Evolutionary conservation across 352 stramenopile genomes (phyloP), one percentile per base, ranked within the genome.

Genomic region (Globisporangium sylvaticum): DNA sequence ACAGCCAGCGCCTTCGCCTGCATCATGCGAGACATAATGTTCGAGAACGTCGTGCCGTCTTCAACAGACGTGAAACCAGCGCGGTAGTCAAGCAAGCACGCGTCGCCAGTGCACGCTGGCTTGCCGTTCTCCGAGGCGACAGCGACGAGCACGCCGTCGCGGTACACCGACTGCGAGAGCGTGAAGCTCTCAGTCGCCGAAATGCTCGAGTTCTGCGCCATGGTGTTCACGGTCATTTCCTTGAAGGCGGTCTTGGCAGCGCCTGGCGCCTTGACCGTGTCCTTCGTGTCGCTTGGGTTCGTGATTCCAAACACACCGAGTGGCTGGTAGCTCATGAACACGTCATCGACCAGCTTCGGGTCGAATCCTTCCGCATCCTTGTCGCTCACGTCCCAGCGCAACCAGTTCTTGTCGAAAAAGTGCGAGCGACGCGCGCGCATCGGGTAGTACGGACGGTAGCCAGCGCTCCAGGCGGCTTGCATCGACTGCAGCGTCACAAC

Each of bases 21-120:
- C 29, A 82, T 73, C 77, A 92, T 91, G 24, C 86, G 83, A 48
- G 79, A 93, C 64, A 88, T 75, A 52, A 97, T 89, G 75, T 97
- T 95, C 57, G 68, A 65, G 22, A 68, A 61, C 8, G 67, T 73
- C 12, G 37, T 61, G 24, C 54, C 71, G 6, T 73, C 62, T 1
- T 75, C 74, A 1, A 81, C 72, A 7, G 46, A 64, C 29, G 75
- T 84, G 57, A 87, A 83, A 8, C 71, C 77, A 8, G 71, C 69
- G 18, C 68, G 73, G 67, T 78, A 82, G 62, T 80, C 75, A 10
- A 84, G 60, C 44, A 84, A 39, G 25, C 78, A 84, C 59, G 77
- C 62, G n/a, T 82, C 75, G 14, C 74, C 70, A 1, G 54, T 70
- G 62, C 72, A 83, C 39, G 50, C 53, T 0, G 61, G 55, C 42